Evolutionary conservation across 208 protist genomes (phyloP), one percentile per base, ranked within the genome.

Genomic region (Leishmania major): DNA sequence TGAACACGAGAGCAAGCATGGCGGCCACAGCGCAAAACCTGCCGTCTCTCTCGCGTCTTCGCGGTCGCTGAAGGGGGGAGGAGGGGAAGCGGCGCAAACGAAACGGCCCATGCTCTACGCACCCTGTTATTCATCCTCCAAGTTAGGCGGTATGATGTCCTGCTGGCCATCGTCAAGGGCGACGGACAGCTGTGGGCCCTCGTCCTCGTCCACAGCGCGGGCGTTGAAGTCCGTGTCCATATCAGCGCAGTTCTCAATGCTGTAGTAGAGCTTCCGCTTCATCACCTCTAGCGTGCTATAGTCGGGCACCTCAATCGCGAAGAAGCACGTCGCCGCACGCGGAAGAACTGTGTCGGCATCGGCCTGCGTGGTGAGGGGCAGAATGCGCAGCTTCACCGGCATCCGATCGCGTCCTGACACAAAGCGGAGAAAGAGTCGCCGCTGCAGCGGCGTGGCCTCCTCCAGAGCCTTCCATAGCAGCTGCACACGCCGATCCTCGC

Each of bases 271-370:
- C 84, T 98, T 98, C 59, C 87, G 84, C 86, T 96, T 96, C 92
- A 99, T 94, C 37, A 98, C 91, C n/a, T 98, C 96, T 25, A 98
- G 82, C 0, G 90, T 93, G 78, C 93, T 97, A 88, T 99, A 99
- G 81, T 98, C 91, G 11, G 98, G 98, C 53, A 99, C 84, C 81
- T 99, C 95, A 43, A 99, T 51, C 25, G 95, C 91, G 80, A 99
- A 99, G 89, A 99, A 99, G 92, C 98, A 99, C 79, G 98, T 99
- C 37, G 97, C 93, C 28, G 98, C 94, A 43, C 93, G 89, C 10
- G 98, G 97, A 17, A 99, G 86, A 28, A 93, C 82, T 31, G 89
- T 86, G 88, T 99, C 97, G 6, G 96, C 90, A 76, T 98, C 93
- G 7, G 91, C 93, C 64, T 91, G 76, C 15, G 86, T 92, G 51